These are phyloP conservation scores for Metschnikowia peoriensis DNA, from an alignment of 805 yeast genomes.

Conservation along the genomic window DNA sequence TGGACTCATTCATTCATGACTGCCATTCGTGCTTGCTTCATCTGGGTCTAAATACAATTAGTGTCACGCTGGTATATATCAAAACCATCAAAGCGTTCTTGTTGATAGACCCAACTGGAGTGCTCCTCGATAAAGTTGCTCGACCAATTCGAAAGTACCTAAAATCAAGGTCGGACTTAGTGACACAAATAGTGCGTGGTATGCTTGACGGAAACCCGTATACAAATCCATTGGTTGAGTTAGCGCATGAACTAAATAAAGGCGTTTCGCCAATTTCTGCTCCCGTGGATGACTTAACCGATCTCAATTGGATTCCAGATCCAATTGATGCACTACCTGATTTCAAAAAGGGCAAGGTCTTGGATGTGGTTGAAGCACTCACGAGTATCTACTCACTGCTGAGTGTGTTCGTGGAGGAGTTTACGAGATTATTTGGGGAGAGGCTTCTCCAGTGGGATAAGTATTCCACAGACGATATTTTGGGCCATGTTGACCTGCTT, in stretches of 20 bases:
- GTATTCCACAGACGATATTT: conserved; percentile 41
- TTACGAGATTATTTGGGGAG: conserved; percentile 58
- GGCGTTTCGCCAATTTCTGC: conserved; percentile 8
- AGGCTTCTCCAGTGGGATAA: conserved; percentile 46
- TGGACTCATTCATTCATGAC: conserved; percentile 45
- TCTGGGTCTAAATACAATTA: conserved; percentile 78
- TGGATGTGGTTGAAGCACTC: conserved; percentile 69
- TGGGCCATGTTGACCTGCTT: conserved; percentile 48
- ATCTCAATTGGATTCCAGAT: conserved; percentile 74
- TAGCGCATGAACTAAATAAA: conserved; percentile 52
- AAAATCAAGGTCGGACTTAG: conserved; percentile 70
- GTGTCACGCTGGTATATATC: conserved; percentile 66
- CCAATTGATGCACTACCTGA: conserved; percentile 91
- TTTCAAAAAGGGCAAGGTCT: conserved; percentile 57
- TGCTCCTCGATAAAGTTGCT: conserved; percentile 72
- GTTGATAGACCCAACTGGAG: conserved; percentile 84
- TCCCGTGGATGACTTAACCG: conserved; percentile 40
- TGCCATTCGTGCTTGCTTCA: conserved; percentile 57
- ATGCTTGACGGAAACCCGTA: conserved; percentile 48
- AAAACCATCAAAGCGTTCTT: conserved; percentile 69
- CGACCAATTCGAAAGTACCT: conserved; percentile 73
- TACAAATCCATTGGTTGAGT: conserved; percentile 46
- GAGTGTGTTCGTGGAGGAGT: conserved; percentile 62
- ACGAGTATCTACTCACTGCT: conserved; percentile 71
- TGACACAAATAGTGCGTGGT: conserved; percentile 67